Percentiles rank a stretch among this genome's conserved stretches.
phyloP scores from a whole-genome alignment of 1,139 yeast species.

The Protomyces pachydermus region DNA sequence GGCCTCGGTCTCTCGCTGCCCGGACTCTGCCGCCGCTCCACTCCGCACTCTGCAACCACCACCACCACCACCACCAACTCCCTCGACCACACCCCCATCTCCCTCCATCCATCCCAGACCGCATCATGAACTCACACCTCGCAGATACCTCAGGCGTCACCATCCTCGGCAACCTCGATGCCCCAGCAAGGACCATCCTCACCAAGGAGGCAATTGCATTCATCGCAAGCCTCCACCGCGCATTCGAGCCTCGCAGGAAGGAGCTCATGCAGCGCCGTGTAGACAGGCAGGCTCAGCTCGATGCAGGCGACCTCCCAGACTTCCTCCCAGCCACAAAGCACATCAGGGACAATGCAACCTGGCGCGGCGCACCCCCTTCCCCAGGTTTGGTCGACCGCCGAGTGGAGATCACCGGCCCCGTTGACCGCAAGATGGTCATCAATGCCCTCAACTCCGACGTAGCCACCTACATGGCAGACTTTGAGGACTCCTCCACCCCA shows the following conservation, averaged over 20 bases:
- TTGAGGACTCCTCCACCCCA: slow-evolving; percentile 75
- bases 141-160: slow-evolving; percentile 14
- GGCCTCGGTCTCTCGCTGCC: no score
- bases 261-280: slow-evolving; percentile 57
- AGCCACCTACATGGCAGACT: slow-evolving; percentile 70
- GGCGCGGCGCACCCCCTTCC: slow-evolving; percentile 76
- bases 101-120: no score
- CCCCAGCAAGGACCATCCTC: slow-evolving; percentile 42
- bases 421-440: slow-evolving; percentile 63
- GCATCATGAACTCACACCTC: slow-evolving; percentile 15
- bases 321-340: slow-evolving; percentile 66
- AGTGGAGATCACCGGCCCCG: slow-evolving; percentile 82
- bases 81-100: no score
- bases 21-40: no score
- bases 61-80: no score
- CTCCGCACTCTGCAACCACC: no score
- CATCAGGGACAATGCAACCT: slow-evolving; percentile 66
- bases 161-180: slow-evolving; percentile 23
- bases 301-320: slow-evolving; percentile 64
- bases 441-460: slow-evolving; percentile 65
- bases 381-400: slow-evolving; percentile 72
- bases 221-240: slow-evolving; percentile 67
- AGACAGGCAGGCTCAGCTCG: slow-evolving; percentile 57
- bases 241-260: slow-evolving; percentile 59
- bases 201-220: slow-evolving; percentile 67